Evolutionary conservation across 1,139 yeast species (phyloP).

Genomic region (Wickerhamomyces sp.): DNA sequence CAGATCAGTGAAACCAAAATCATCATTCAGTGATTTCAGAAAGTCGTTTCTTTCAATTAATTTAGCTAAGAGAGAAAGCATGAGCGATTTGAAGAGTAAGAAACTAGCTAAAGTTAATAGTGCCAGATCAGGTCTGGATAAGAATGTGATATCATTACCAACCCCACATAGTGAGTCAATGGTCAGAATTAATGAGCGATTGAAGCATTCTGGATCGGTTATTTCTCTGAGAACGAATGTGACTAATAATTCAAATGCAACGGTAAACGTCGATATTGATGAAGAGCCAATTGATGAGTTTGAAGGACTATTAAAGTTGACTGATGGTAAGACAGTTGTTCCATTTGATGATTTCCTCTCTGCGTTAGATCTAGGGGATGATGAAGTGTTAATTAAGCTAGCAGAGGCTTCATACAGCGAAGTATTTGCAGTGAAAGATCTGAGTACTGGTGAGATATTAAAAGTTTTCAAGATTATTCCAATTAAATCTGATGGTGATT

Average conservation of each 20-base stretch:
- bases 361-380: conserved; percentile 16
- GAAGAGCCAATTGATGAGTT: conserved; percentile 19
- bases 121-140: conserved; percentile 13
- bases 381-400: conserved; percentile 29
- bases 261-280: neutral
- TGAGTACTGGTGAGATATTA: conserved; percentile 19
- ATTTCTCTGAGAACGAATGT: conserved; percentile 35
- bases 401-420: conserved; percentile 45
- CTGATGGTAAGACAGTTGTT: conserved; percentile 27
- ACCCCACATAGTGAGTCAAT: conserved; percentile 48
- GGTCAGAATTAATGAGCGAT: conserved; percentile 47
- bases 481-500: conserved; percentile 21
- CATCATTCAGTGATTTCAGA: conserved; percentile 23
- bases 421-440: conserved; percentile 32
- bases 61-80: conserved; percentile 20
- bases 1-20: conserved; percentile 20
- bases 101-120: conserved; percentile 1
- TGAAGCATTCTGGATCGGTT: conserved; percentile 49
- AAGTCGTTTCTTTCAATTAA: conserved; percentile 21
- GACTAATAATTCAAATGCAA: conserved; percentile 4
- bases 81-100: conserved; percentile 17
- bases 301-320: conserved; percentile 31
- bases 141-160: conserved; percentile 51
- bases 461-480: conserved; percentile 46
- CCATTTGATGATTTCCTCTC: conserved; percentile 16